Base-by-base conservation (phyloP, 352 stramenopile species). In the Phytopythium montanum region DNA sequence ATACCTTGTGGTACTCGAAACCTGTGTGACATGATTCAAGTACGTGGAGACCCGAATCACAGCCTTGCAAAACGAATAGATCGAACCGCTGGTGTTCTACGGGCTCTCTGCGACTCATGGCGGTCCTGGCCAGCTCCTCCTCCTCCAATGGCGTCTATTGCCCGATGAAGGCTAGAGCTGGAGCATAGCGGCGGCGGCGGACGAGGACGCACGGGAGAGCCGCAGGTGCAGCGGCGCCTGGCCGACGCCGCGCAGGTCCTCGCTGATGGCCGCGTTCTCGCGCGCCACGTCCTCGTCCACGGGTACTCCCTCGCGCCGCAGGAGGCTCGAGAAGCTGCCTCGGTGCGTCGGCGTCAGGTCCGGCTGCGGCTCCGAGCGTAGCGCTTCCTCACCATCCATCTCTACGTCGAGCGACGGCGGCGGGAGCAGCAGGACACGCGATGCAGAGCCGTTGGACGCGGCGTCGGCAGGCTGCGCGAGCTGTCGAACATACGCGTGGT, bases 241-340 rank as follows among this genome's bases (percentile, higher is more conserved):
- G 10, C 44, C 63, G 28, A 86, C 54, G 10, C 76, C 76, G 53
- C 60, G 72, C 16, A 82, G 61, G 31, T 84, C 76, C 10, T 78
- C 65, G 25, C 59, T 39, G 48, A 84, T 68, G 10, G 61, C 65
- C 19, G 53, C 59, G 33, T 68, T 75, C 54, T 62, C 58, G 23
- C 75, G 64, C 39, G 54, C 57, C 39, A 70, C 70, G 60, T 81
- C 72, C 48, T 85, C 73, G 23, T 87, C 76, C 26, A 79, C 70
- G 31, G 72, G 46, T 13, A 87, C 72, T 26, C 76, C 76, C 57
- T 75, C 70, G 61, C 61, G 72, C 3, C 70, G 70, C 44, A 87
- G 70, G 45, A 87, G 45, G 5, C 57, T 75, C 2, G 65, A 65
- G 55, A 87, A 85, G 50, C 68, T 75, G 21, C 75, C 76, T 68